Evolutionary conservation across 306 rosid genomes (phyloP).

Genomic region (Cyclanthera cordifolia): DNA sequence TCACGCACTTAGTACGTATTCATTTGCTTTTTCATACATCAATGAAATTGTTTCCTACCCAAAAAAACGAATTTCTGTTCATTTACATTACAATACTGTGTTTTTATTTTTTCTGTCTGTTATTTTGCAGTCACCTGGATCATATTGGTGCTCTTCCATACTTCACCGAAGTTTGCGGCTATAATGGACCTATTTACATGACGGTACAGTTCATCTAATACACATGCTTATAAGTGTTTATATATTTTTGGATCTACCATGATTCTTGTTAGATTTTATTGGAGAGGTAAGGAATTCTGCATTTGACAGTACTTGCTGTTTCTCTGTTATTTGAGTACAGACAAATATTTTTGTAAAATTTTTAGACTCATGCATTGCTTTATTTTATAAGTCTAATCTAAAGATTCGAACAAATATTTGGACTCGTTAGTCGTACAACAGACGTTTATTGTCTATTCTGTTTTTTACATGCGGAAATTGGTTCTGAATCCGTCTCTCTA

Average conservation of each 20-base stretch:
- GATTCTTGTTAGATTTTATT: not conserved
- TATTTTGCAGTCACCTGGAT: conserved; percentile 56
- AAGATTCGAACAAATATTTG: not conserved
- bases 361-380: not conserved
- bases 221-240: conserved; percentile 30
- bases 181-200: conserved; percentile 79
- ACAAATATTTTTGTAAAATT: not conserved
- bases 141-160: conserved; percentile 81
- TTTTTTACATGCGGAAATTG: not conserved
- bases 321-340: no score
- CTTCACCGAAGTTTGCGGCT: conserved; percentile 88
- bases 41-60: no score
- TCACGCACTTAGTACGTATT: no score
- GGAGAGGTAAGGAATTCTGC: not conserved
- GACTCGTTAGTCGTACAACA: not conserved
- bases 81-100: not conserved
- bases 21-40: no score
- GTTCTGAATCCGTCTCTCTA: not conserved
- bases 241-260: not conserved
- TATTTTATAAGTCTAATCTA: not conserved
- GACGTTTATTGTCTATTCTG: not conserved
- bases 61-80: not conserved
- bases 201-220: conserved; percentile 39
- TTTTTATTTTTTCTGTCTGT: conserved; percentile 12
- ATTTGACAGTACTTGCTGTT: not conserved